Evolutionary conservation across 2,329 filamentous ascomycete genomes (phyloP), one percentile per base, ranked within the genome.

Genomic region (Coniochaeta sp.): DNA sequence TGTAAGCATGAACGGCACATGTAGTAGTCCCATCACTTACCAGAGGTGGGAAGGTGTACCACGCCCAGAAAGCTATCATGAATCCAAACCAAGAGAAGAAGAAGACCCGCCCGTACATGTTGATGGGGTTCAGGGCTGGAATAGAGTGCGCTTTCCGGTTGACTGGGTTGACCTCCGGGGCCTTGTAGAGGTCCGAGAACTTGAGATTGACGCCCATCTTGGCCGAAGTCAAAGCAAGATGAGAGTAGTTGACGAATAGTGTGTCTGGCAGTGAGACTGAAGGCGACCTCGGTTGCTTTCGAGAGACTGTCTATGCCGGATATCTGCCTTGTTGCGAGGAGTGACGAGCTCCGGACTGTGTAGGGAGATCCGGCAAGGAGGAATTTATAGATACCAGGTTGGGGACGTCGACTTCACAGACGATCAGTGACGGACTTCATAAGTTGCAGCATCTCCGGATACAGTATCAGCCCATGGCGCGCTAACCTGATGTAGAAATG

Each of bases 71-170:
- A 8, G 90, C 89, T 58, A 93, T 83, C 82, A 95, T 87, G 74
- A 95, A 95, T 2, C 90, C 90, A 55, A 92, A 81, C 86, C 90
- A 95, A 1, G 89, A 89, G 76, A 96, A 96, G 79, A 93, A 91
- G 74, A 96, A 96, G 0, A 95, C 91, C 7, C 91, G 83, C 40
- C 91, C 92, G 77, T 96, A 92, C 66, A 86, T 77, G 72, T 96
- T 82, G 67, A 93, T 70, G 0, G 88, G 84, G 72, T 96, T 96
- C 63, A 96, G 77, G 24, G 90, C 72, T 0, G 92, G 92, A 55
- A 96, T 84, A 0, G 89, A 89, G 62, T 83, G 85, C 59, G 92
- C 92, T 73, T 96, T 96, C 61, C 83, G 81, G 77, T 89, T 96
- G 76, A 91, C 83, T 10, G 91, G 90, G 72, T 96, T 96, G 75